These are phyloP conservation scores for Lipomyces yamanashiensis DNA, from an alignment of 805 yeast species.

Conservation along the genomic window DNA sequence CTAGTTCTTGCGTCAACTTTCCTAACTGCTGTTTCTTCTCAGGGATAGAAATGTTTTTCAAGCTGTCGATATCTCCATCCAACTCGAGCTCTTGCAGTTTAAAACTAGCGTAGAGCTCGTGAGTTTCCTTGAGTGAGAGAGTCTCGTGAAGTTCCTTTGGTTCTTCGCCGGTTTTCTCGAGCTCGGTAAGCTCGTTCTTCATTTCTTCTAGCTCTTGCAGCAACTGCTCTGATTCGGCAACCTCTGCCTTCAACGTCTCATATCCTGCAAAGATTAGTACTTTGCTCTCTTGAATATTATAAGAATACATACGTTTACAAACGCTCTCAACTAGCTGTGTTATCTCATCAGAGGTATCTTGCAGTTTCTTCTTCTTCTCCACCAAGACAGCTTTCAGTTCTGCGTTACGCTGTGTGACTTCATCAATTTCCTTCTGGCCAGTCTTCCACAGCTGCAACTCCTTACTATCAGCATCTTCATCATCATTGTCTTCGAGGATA, in stretches of 20 bases:
- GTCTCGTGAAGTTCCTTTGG: slow-evolving; percentile 41
- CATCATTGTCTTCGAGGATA: slow-evolving; percentile 51
- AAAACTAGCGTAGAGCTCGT: slow-evolving; percentile 42
- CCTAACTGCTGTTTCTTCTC: slow-evolving; percentile 23
- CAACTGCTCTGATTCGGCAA: slow-evolving; percentile 40
- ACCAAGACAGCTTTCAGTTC: slow-evolving; percentile 22
- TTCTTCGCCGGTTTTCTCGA: slow-evolving; percentile 40
- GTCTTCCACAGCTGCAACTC: slow-evolving; percentile 39
- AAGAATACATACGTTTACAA: slow-evolving; percentile 16
- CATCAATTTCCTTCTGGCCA: slow-evolving; percentile 21
- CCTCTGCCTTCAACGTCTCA: slow-evolving; percentile 37
- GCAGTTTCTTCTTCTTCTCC: slow-evolving; percentile 40
- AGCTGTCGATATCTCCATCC: slow-evolving; percentile 31
- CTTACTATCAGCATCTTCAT: slow-evolving; percentile 45
- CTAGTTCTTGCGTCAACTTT: slow-evolving; percentile 28
- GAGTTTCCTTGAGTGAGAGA: slow-evolving; percentile 43
- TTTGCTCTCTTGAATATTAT: not conserved
- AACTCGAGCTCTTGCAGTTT: slow-evolving; percentile 19
- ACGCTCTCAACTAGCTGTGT: slow-evolving; percentile 25
- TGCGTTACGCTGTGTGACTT: slow-evolving; percentile 9
- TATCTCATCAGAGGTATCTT: slow-evolving; percentile 34
- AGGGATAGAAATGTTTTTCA: slow-evolving; percentile 25
- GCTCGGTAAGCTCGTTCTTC: slow-evolving; percentile 43
- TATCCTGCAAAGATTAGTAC: slow-evolving; percentile 26
- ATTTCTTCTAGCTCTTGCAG: slow-evolving; percentile 43